Percentiles rank a stretch among this genome's conserved stretches.
These are phyloP conservation scores for Marasmius fiardii DNA, from an alignment of 1,284 basidiomycete genomes.

Conservation along the genomic window DNA sequence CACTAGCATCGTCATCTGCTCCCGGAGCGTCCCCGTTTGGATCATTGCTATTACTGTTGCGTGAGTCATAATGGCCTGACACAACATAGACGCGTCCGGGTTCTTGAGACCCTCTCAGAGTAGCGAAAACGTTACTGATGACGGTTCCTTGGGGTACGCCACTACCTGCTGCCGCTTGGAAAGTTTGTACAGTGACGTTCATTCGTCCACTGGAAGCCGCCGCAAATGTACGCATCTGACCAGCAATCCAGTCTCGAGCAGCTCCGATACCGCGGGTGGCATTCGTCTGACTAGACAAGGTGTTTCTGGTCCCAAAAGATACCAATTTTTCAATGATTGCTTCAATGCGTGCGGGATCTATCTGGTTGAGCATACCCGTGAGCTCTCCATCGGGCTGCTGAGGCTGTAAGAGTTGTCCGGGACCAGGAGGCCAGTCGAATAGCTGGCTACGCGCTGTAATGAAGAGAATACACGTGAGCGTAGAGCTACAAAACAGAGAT, in stretches of 20 bases:
- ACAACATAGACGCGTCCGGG: constrained; percentile 51
- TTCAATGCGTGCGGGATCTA: constrained; percentile 41
- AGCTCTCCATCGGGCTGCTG: constrained; percentile 44
- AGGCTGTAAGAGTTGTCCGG: constrained; percentile 35
- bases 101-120: constrained; percentile 42
- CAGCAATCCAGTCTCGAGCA: constrained; percentile 51
- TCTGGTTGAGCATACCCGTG: constrained; percentile 37
- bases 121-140: constrained; percentile 50
- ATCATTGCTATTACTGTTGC: constrained; percentile 9
- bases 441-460: constrained; percentile 6
- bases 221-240: constrained; percentile 40
- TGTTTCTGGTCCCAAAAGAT: constrained; percentile 52
- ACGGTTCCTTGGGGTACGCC: constrained; percentile 37
- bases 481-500: background rate
- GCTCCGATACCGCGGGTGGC: constrained; percentile 49
- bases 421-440: constrained; percentile 42
- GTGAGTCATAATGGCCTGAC: constrained; percentile 52
- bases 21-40: constrained; percentile 40
- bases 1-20: constrained; percentile 47
- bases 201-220: constrained; percentile 41
- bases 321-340: constrained; percentile 47
- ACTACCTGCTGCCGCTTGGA: constrained; percentile 34
- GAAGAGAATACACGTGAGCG: background rate
- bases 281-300: constrained; percentile 49
- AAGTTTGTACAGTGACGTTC: constrained; percentile 44